Percentiles rank a stretch among this genome's conserved stretches.
These are phyloP conservation scores for Pythium volutum DNA, from an alignment of 352 stramenopile species.

Conservation along the genomic window DNA sequence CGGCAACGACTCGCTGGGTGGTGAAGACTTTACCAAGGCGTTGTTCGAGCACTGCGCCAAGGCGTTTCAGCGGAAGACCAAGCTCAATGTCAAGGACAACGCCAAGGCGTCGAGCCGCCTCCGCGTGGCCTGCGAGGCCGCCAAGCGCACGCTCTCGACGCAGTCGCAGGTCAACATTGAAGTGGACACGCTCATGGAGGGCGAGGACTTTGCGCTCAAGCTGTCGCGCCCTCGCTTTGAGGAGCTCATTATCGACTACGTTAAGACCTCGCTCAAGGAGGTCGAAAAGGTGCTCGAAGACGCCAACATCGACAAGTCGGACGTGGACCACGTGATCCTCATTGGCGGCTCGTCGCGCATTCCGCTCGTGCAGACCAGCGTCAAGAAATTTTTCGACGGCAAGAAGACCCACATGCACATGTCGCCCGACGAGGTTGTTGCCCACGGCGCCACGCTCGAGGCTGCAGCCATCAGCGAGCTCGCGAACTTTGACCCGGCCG, in stretches of 20 bases:
- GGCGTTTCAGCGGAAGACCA: conserved; percentile 93
- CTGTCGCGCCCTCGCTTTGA: conserved; percentile 96
- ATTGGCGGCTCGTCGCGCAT: conserved; percentile 97
- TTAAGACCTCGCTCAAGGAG: conserved; percentile 91
- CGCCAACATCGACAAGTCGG: conserved; percentile 71
- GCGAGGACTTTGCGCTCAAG: conserved; percentile 96
- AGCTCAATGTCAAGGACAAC: conserved; percentile 93
- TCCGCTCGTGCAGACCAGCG: conserved; percentile 87
- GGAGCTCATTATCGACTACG: conserved; percentile 92
- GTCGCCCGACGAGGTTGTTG: conserved; percentile 90
- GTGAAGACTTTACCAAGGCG: conserved; percentile 96
- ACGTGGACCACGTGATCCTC: conserved; percentile 96
- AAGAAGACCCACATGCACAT: conserved; percentile 81
- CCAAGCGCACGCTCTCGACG: conserved; percentile 96
- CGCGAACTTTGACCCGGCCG: conserved; percentile 61
- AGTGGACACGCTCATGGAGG: conserved; percentile 97
- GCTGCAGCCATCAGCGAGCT: conserved; percentile 65
- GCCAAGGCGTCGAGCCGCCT: conserved; percentile 93
- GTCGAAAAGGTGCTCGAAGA: conserved; percentile 83
- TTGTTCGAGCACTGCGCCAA: conserved; percentile 96
- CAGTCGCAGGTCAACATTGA: conserved; percentile 97
- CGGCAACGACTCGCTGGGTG: conserved; percentile 95
- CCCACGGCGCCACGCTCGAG: conserved; percentile 87
- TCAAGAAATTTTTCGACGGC: conserved; percentile 87
- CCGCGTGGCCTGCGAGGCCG: conserved; percentile 94